These are phyloP conservation scores for Exophiala sideris DNA, from an alignment of 2,329 filamentous ascomycete genomes.

Conservation along the genomic window DNA sequence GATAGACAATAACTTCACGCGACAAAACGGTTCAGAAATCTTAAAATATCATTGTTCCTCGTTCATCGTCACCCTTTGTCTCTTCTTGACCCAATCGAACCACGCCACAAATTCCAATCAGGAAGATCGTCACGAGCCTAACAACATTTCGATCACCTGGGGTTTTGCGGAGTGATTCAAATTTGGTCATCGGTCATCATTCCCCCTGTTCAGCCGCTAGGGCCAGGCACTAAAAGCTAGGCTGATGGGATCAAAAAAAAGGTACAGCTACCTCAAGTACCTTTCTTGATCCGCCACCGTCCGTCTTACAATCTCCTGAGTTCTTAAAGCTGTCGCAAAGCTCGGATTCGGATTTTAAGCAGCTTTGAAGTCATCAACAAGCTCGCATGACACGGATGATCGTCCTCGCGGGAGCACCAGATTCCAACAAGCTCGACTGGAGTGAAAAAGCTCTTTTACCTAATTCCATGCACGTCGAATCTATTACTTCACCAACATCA, in stretches of 20 bases:
- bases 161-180: not conserved
- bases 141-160: not conserved
- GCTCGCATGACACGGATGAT: slow-evolving; percentile 28
- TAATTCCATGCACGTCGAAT: slow-evolving; percentile 19
- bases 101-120: no score
- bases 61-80: no score
- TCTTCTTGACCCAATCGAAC: no score
- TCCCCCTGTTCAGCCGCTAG: not conserved
- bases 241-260: not conserved
- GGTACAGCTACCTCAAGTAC: not conserved
- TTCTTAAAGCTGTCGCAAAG: not conserved
- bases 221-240: not conserved
- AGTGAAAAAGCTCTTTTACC: slow-evolving; percentile 27
- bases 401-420: slow-evolving; percentile 28
- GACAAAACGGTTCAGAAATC: not conserved
- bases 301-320: not conserved
- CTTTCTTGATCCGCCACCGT: slow-evolving; percentile 1
- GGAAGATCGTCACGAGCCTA: no score
- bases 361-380: not conserved
- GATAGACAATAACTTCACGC: not conserved
- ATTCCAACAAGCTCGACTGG: slow-evolving; percentile 26
- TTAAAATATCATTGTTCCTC: not conserved
- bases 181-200: not conserved
- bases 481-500: slow-evolving; percentile 13
- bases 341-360: not conserved